Conservation (phyloP, 768 basidiomycete species). For the Xanthoconium purpureum region DNA sequence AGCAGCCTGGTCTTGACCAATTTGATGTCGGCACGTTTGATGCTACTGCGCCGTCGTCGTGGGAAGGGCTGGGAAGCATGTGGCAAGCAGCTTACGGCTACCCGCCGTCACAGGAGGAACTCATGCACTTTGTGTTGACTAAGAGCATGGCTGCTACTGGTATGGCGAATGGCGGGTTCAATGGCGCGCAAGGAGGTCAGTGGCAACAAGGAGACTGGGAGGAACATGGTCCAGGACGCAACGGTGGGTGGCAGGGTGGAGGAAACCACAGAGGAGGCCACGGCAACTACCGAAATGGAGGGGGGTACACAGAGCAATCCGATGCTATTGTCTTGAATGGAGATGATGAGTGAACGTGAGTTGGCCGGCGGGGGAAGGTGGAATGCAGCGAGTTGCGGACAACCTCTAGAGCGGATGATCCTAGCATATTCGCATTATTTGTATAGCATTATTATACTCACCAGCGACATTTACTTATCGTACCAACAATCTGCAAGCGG, state of each 20-base stretch:
- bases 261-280: constrained; percentile 37
- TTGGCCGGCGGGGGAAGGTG: constrained; percentile 23
- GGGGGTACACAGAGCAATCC: constrained; percentile 21
- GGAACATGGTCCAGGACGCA: constrained; percentile 36
- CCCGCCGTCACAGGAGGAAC: constrained; percentile 67
- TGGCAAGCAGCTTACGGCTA: constrained; percentile 70
- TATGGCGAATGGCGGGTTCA: constrained; percentile 11
- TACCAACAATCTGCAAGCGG: too few relatives aligned
- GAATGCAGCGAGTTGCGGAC: constrained; percentile 71
- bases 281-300: constrained; percentile 49
- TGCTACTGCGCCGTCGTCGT: constrained; percentile 67
- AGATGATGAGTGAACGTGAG: constrained; percentile 24
- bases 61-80: constrained; percentile 78
- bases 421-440: constrained; percentile 20
- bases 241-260: constrained; percentile 37
- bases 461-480: too few relatives aligned
- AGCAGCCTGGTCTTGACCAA: constrained; percentile 52
- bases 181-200: constrained; percentile 21
- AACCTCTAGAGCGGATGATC: constrained; percentile 27
- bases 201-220: constrained; percentile 22
- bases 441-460: constrained; percentile 15
- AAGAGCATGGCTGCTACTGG: constrained; percentile 24
- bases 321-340: constrained; percentile 58
- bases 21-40: constrained; percentile 75
- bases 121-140: constrained; percentile 70